Evolutionary conservation across 2,329 filamentous ascomycete genomes (phyloP).

Genomic region (Alternaria ethzedia): DNA sequence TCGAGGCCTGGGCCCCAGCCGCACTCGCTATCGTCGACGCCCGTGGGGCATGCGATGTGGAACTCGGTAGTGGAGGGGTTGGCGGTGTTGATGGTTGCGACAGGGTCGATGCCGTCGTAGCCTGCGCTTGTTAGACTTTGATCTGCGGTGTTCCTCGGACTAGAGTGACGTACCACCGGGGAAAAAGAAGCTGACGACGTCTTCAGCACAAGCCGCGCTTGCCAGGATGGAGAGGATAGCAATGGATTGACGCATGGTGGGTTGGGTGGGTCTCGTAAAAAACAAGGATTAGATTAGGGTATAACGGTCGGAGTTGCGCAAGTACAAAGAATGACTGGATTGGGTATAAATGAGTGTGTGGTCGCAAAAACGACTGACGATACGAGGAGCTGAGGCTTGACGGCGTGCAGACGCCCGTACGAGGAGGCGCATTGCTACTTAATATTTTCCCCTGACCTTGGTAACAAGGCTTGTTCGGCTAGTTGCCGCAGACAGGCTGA

Average conservation of each 20-base stretch:
- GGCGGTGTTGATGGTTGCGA: constrained; percentile 30
- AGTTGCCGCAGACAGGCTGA: constrained; percentile 2
- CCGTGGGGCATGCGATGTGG: constrained; percentile 30
- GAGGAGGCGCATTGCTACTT: constrained; percentile 9
- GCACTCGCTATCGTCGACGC: constrained; percentile 26
- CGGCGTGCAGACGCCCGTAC: constrained; percentile 2
- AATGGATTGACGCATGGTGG: constrained; percentile 32
- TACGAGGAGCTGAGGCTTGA: constrained; percentile 1
- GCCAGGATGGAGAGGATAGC: constrained; percentile 25
- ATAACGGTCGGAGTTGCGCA: neutral
- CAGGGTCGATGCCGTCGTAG: constrained; percentile 25
- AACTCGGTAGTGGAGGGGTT: constrained; percentile 32
- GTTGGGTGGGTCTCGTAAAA: constrained; percentile 4
- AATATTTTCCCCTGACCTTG: constrained; percentile 12
- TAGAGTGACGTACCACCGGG: constrained; percentile 25
- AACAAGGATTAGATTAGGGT: constrained; percentile 4
- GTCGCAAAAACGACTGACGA: constrained; percentile 1
- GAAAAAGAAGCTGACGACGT: constrained; percentile 28
- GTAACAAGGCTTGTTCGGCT: constrained; percentile 12
- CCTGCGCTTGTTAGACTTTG: constrained; percentile 7
- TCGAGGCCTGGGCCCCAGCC: constrained; percentile 31
- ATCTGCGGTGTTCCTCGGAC: neutral
- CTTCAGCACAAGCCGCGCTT: constrained; percentile 22
- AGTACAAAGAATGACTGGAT: constrained; percentile 3
- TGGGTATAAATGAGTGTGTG: constrained; percentile 10